Evolutionary conservation across 1,284 basidiomycete genomes (phyloP).

Genomic region (Boletus sp.): DNA sequence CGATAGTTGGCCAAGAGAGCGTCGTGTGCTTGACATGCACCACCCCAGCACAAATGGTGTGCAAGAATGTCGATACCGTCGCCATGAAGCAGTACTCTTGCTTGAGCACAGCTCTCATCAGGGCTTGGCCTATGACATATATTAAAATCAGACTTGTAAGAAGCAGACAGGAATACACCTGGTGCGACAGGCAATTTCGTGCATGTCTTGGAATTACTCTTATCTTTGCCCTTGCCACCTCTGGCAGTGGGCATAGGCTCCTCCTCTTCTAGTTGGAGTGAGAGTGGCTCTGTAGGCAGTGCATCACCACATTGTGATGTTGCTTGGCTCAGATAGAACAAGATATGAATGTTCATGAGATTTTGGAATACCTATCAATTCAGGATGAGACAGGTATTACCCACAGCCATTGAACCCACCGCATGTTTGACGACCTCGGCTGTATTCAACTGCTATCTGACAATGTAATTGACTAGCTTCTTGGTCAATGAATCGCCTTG

Average conservation of each 20-base stretch:
- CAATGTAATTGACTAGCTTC: conserved; percentile 76
- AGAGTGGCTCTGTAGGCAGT: conserved; percentile 52
- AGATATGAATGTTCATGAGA: conserved; percentile 77
- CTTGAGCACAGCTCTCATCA: conserved; percentile 56
- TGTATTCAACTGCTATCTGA: conserved; percentile 83
- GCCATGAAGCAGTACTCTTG: conserved; percentile 79
- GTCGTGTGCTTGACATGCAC: conserved; percentile 79
- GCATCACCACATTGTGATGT: conserved; percentile 43
- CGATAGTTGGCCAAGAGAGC: conserved; percentile 83
- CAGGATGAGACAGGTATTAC: conserved; percentile 4
- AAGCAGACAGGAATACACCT: conserved; percentile 13
- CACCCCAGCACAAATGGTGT: conserved; percentile 79
- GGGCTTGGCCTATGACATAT: conserved; percentile 11
- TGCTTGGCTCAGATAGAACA: conserved; percentile 60
- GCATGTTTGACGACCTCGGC: conserved; percentile 76
- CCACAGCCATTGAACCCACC: conserved; percentile 42
- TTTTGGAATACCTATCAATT: conserved; percentile 75
- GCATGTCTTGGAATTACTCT: conserved; percentile 28
- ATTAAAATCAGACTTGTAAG: conserved; percentile 1
- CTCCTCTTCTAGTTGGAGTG: conserved; percentile 56
- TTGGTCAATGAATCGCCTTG: conserved; percentile 74
- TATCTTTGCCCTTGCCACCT: conserved; percentile 40
- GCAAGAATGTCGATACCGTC: conserved; percentile 78
- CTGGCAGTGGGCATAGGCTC: conserved; percentile 28
- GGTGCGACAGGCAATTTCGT: conserved; percentile 14